These are phyloP conservation scores for Metschnikowia noctiluminum DNA, from an alignment of 805 yeast genomes.

Conservation along the genomic window DNA sequence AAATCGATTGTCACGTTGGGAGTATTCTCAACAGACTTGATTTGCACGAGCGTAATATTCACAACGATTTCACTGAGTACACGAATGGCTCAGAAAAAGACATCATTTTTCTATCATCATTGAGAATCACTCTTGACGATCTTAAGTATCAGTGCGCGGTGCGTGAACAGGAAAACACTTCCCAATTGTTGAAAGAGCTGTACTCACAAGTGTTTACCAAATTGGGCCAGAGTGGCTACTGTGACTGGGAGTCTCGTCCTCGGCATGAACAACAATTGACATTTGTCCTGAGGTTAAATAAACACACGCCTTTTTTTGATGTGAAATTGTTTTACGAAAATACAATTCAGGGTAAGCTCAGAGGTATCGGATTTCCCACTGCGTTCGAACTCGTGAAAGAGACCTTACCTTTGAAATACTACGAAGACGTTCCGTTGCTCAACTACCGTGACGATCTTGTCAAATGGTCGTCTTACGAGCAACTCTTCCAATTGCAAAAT, in stretches of 20 bases:
- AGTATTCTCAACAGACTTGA: conserved; percentile 55
- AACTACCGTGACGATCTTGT: conserved; percentile 21
- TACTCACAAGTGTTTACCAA: conserved; percentile 16
- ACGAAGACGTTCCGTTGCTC: conserved; percentile 16
- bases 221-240: conserved; percentile 14
- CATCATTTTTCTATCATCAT: conserved; percentile 43
- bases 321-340: conserved; percentile 8
- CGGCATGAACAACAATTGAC: conserved; percentile 24
- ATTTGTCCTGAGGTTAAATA: conserved; percentile 27
- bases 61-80: conserved; percentile 46
- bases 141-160: conserved; percentile 47
- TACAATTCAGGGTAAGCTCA: conserved; percentile 3
- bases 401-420: conserved; percentile 16
- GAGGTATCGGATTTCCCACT: conserved; percentile 23
- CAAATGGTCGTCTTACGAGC: conserved; percentile 20
- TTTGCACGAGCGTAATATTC: conserved; percentile 45
- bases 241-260: conserved; percentile 14
- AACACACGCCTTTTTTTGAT: conserved; percentile 6
- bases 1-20: conserved; percentile 65
- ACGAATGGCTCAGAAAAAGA: conserved; percentile 7
- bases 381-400: conserved; percentile 26
- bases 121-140: conserved; percentile 57
- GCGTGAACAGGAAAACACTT: conserved; percentile 24
- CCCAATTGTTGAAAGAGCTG: conserved; percentile 16
- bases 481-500: conserved; percentile 14